These are phyloP conservation scores for Podaxis carcinomalis DNA, from an alignment of 768 basidiomycete species.

Conservation along the genomic window DNA sequence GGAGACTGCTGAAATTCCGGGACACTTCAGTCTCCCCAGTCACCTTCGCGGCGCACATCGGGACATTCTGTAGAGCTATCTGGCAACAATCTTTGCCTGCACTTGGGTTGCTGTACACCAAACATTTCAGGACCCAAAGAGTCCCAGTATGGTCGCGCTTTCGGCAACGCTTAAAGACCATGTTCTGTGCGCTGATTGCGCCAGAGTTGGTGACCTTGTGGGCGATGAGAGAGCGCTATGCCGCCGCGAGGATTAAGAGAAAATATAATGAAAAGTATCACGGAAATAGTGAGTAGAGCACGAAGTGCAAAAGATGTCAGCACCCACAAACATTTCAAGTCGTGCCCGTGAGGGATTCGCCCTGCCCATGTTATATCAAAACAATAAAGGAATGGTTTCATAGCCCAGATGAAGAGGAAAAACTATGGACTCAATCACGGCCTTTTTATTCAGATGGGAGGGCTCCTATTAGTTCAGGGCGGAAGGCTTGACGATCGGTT, in stretches of 20 bases:
- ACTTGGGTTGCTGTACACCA: constrained; percentile 20
- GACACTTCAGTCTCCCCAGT: not conserved
- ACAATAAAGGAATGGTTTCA: not conserved
- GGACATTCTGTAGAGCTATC: constrained; percentile 18
- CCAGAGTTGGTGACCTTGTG: constrained; percentile 6
- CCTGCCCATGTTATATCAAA: no score
- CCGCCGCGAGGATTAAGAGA: not conserved
- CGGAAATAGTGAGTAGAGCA: not conserved
- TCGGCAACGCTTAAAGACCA: not conserved
- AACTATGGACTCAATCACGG: constrained; percentile 12
- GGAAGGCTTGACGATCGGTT: not conserved
- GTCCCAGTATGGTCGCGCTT: not conserved
- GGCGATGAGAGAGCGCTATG: constrained; percentile 10
- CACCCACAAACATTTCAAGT: no score
- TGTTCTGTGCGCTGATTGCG: constrained; percentile 11
- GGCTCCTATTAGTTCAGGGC: constrained; percentile 4
- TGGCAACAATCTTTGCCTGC: constrained; percentile 17
- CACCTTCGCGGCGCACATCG: not conserved
- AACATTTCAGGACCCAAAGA: constrained; percentile 13
- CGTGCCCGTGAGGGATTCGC: no score
- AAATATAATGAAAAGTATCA: not conserved
- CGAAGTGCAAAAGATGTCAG: no score
- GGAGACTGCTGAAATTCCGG: not conserved
- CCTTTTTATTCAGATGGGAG: constrained; percentile 13
- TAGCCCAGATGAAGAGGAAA: not conserved